Conservation (phyloP, 352 stramenopile species). For the Peronospora farinosa region DNA sequence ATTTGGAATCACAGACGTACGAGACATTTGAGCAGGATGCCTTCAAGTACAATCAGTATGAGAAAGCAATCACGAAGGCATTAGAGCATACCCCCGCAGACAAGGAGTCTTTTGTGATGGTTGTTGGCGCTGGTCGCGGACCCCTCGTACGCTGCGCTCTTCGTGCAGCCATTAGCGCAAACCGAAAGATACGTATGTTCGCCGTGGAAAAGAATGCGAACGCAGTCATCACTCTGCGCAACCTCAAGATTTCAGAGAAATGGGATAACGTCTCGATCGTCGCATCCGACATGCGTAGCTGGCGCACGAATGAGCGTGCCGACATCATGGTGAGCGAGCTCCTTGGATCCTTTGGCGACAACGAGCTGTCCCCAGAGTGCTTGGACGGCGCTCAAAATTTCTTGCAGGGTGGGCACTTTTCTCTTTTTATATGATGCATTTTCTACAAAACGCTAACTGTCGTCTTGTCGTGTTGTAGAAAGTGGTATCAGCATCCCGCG, state of each 20-base stretch:
- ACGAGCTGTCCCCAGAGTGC: conserved; percentile 98
- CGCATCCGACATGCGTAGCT: conserved; percentile 81
- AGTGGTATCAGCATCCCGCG: conserved; percentile 87
- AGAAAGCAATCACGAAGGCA: conserved; percentile 87
- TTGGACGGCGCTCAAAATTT: conserved; percentile 92
- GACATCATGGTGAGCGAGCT: conserved; percentile 96
- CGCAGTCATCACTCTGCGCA: conserved; percentile 91
- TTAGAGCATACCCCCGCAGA: conserved; percentile 49
- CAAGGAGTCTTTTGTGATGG: conserved; percentile 79
- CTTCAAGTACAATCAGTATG: conserved; percentile 98
- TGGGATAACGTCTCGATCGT: conserved; percentile 86
- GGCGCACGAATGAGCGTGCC: conserved; percentile 65
- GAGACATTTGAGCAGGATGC: conserved; percentile 98
- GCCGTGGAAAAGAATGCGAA: conserved; percentile 99
- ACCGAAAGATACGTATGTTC: conserved; percentile 84
- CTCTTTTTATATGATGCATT: background rate
- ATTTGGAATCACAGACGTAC: conserved; percentile 98
- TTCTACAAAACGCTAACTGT: conserved; percentile 4
- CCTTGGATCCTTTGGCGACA: conserved; percentile 96
- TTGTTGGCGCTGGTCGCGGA: conserved; percentile 92
- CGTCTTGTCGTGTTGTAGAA: conserved; percentile 27
- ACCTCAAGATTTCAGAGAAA: conserved; percentile 80
- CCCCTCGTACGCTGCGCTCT: conserved; percentile 90
- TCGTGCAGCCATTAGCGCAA: conserved; percentile 51
- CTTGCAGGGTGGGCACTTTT: conserved; percentile 59